Base-by-base conservation (phyloP, 1,284 basidiomycete genomes). In the Laetiporus sulphureus region DNA sequence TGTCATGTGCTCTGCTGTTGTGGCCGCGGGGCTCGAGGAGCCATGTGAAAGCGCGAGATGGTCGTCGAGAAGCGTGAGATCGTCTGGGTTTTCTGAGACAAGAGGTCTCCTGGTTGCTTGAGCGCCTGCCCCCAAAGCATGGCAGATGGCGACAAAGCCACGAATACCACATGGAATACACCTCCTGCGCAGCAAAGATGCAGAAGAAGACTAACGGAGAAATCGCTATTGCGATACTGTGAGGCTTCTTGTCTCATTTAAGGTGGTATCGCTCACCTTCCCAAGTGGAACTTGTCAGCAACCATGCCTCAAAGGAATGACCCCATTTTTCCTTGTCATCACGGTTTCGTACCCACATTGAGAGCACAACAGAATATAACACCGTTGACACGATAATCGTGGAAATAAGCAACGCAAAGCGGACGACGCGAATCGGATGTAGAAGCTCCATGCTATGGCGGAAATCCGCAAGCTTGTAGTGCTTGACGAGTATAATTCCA, bases 131-230 rank as follows among this genome's bases (percentile, higher is more conserved):
- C 5, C 20, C 8, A 30, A 13, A 23, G 36, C 30, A 34, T 7
- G 40, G 34, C 6, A 31, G 22, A 4, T 20, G 21, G 3, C 31
- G 23, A 7, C 36, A 34, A 8, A 44, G 32, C 36, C 42, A 38
- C 13, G 16, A 18, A 19, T 18, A 27, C 57, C 57, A 59, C 3
- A 52, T 49, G 32, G 49, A 45, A 25, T 53, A 57, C 2, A 59
- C 49, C 22, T 57, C 54, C 22, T 57, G 57, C 0, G 56, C 57
- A 1, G 53, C 54, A 40, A 59, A 57, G 15, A 59, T 56, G 23
- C 52, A 12, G 45, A 59, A 57, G 31, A 56, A 52, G 4, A 57
- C 38, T 2, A 53, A 37, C 0, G 54, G 53, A 0, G 50, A 53
- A 3, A 53, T 38, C 1, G 56, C 57, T 59, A 15, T 27, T n/a